A percentile compares a stretch with the other conserved stretches of the same genome.
Evolutionary conservation across 2,329 filamentous ascomycete genomes (phyloP).

Genomic region (Pezicula radicicola): DNA sequence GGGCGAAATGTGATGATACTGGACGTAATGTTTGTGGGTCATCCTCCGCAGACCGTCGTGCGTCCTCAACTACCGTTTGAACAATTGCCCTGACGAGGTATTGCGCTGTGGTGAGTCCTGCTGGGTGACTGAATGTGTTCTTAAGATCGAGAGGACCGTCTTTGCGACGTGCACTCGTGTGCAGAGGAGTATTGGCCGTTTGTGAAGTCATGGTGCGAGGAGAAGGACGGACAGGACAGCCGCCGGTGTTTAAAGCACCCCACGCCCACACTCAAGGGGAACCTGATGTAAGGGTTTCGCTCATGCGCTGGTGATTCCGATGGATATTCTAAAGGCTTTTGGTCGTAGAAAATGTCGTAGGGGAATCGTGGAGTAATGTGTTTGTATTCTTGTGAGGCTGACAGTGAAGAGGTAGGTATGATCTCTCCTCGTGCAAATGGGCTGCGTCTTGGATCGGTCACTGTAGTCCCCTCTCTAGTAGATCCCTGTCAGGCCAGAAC

Average conservation of each 20-base stretch:
- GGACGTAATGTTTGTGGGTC: background rate
- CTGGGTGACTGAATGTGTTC: conserved; percentile 6
- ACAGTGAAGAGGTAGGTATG: too few species aligned
- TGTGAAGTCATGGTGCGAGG: background rate
- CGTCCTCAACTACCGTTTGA: background rate
- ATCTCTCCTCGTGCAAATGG: too few species aligned
- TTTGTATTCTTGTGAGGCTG: too few species aligned
- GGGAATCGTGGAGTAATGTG: too few species aligned
- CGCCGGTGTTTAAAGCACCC: too few species aligned
- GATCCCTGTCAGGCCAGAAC: too few species aligned
- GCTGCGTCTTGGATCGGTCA: too few species aligned
- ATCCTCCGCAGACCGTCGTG: background rate
- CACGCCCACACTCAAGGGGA: background rate
- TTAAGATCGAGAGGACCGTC: conserved; percentile 5
- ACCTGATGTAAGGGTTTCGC: background rate
- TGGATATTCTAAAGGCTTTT: background rate
- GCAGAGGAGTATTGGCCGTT: background rate
- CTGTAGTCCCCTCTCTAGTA: too few species aligned
- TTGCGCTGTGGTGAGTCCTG: conserved; percentile 12
- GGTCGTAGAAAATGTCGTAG: too few species aligned
- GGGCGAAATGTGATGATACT: background rate
- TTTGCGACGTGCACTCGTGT: background rate
- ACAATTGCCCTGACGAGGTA: conserved; percentile 6
- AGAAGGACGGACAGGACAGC: too few species aligned
- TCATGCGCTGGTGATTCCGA: background rate